These are phyloP conservation scores for Penicillium desertorum DNA, from an alignment of 495 filamentous ascomycete genomes.

Conservation along the genomic window DNA sequence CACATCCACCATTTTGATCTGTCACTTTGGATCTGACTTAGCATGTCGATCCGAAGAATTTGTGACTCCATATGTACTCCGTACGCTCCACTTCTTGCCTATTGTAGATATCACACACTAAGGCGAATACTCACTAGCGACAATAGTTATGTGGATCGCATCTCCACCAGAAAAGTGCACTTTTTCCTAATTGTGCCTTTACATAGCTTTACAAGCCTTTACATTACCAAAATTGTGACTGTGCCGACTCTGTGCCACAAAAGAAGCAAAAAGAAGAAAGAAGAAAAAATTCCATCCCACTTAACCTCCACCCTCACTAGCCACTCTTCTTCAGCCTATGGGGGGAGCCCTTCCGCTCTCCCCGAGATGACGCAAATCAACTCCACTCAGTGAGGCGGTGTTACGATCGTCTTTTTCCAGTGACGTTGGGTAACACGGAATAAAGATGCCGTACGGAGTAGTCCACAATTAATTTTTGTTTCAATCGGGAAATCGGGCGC, in stretches of 20 bases:
- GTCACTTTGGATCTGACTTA: constrained; percentile 3
- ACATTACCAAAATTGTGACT: background rate
- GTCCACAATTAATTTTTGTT: background rate
- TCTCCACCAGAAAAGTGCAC: background rate
- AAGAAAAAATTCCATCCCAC: background rate
- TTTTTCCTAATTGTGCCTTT: background rate
- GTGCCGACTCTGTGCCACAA: constrained; percentile 3
- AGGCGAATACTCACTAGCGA: background rate
- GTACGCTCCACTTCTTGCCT: too few relatives aligned
- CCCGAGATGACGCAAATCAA: constrained; percentile 8
- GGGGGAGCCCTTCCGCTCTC: constrained; percentile 1
- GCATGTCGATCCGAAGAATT: background rate
- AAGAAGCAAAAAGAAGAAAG: background rate
- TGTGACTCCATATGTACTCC: too few relatives aligned
- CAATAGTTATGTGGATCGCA: constrained; percentile 1
- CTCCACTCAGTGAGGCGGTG: constrained; percentile 14
- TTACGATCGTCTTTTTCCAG: background rate
- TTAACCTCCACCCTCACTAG: constrained; percentile 1
- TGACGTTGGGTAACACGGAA: constrained; percentile 9
- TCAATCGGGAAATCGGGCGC: constrained; percentile 5
- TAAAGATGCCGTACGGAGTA: background rate
- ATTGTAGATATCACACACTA: too few relatives aligned
- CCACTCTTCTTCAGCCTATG: constrained; percentile 6
- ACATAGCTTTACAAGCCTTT: background rate
- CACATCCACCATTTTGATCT: constrained; percentile 3